phyloP scores from a whole-genome alignment of 306 rosid species.

The Prunus kanzakura region DNA sequence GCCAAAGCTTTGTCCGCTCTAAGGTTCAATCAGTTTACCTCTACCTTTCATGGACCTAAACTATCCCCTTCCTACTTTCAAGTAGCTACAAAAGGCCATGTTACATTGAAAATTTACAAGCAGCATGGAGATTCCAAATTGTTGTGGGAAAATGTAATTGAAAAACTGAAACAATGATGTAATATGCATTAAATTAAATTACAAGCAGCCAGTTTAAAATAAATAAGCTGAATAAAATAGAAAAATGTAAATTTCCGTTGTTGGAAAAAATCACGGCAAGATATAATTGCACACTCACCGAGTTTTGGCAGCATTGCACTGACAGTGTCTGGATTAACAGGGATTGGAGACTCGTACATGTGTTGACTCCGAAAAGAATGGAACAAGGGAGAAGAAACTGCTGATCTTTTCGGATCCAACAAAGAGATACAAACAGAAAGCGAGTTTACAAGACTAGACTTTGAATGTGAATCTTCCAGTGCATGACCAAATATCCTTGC shows the following conservation, averaged over 20 bases:
- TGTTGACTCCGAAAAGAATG: slow-evolving; percentile 90
- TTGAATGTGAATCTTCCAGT: slow-evolving; percentile 79
- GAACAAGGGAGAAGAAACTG: slow-evolving; percentile 59
- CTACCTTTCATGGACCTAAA: slow-evolving; percentile 6
- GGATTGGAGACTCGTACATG: slow-evolving; percentile 73
- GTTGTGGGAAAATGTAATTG: neutral
- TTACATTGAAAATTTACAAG: neutral
- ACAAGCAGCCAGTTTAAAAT: no score
- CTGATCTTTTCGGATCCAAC: slow-evolving; percentile 88
- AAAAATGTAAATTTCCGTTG: neutral
- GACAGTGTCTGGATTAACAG: slow-evolving; percentile 76
- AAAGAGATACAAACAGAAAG: slow-evolving; percentile 93
- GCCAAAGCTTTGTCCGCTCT: neutral
- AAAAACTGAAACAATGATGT: neutral
- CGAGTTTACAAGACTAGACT: slow-evolving; percentile 82
- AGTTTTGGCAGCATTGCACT: slow-evolving; percentile 89
- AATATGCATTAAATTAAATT: no score
- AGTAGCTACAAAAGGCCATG: slow-evolving; percentile 1
- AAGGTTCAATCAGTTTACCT: neutral
- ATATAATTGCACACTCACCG: slow-evolving; percentile 42
- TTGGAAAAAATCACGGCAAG: neutral
- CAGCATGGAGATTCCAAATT: neutral
- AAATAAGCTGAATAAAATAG: neutral
- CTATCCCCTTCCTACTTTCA: neutral
- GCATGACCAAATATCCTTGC: slow-evolving; percentile 79